These are phyloP conservation scores for Tremellales sp. DNA, from an alignment of 1,284 basidiomycete genomes.

Conservation along the genomic window DNA sequence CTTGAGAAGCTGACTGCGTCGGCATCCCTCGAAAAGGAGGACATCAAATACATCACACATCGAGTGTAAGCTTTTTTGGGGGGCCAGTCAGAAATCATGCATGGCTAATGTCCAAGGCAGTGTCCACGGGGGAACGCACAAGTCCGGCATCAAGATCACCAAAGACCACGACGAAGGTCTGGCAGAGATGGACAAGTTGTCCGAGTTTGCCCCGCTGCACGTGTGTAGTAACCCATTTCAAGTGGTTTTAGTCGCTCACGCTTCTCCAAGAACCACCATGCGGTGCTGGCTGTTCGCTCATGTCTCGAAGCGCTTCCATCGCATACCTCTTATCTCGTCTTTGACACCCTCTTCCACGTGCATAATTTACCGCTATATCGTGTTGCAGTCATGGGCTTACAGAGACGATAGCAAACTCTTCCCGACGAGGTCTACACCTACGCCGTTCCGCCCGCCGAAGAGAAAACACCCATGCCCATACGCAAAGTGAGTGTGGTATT, in stretches of 20 bases:
- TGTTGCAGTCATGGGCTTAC: background rate
- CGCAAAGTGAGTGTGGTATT: slow-evolving; percentile 53
- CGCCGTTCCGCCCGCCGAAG: slow-evolving; percentile 62
- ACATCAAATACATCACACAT: slow-evolving; percentile 48
- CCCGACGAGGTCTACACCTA: slow-evolving; percentile 71
- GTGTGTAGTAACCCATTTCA: slow-evolving; percentile 37
- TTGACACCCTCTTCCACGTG: slow-evolving; percentile 81
- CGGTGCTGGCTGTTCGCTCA: slow-evolving; percentile 52
- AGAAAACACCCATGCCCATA: slow-evolving; percentile 58
- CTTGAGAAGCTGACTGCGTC: slow-evolving; percentile 36
- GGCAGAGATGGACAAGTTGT: slow-evolving; percentile 67
- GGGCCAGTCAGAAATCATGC: background rate
- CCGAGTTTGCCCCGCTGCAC: slow-evolving; percentile 73
- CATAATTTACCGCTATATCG: slow-evolving; percentile 4
- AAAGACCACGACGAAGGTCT: slow-evolving; percentile 54
- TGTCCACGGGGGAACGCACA: slow-evolving; percentile 76
- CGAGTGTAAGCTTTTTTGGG: slow-evolving; percentile 36
- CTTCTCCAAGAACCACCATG: slow-evolving; percentile 51
- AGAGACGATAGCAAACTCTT: slow-evolving; percentile 53
- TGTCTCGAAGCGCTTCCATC: slow-evolving; percentile 63
- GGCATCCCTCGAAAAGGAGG: slow-evolving; percentile 29
- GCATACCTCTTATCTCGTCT: slow-evolving; percentile 53
- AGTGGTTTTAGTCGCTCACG: background rate
- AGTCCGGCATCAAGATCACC: slow-evolving; percentile 63
- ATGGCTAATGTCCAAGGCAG: slow-evolving; percentile 49